Conservation (phyloP, 2,329 filamentous ascomycete genomes). For the Pestalotiopsis sp. region DNA sequence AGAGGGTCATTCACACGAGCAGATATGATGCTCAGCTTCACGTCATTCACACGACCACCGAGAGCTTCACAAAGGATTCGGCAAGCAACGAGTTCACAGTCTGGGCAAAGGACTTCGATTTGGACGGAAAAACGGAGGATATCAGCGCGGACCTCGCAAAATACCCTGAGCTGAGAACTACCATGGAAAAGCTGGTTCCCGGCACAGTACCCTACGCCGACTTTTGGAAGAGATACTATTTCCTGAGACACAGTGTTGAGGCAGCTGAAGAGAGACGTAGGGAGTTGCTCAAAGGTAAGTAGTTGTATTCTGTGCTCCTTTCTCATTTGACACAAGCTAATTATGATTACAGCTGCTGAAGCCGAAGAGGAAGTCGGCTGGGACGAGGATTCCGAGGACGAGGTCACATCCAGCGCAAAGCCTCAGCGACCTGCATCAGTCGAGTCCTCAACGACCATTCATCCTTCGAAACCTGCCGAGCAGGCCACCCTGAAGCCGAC, state of each 20-base stretch:
- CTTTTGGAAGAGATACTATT: slow-evolving; percentile 97
- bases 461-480: slow-evolving; percentile 44
- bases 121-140: slow-evolving; percentile 80
- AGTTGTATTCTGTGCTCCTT: slow-evolving; percentile 4
- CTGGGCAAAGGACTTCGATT: slow-evolving; percentile 76
- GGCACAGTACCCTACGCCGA: slow-evolving; percentile 84
- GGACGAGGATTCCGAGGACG: slow-evolving; percentile 71
- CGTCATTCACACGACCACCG: slow-evolving; percentile 83
- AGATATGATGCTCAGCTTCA: slow-evolving; percentile 95
- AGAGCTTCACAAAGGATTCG: slow-evolving; percentile 84
- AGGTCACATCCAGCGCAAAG: slow-evolving; percentile 41
- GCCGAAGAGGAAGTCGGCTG: slow-evolving; percentile 72
- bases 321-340: slow-evolving; percentile 36
- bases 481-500: slow-evolving; percentile 58
- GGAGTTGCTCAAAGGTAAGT: slow-evolving; percentile 86
- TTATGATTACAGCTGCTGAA: slow-evolving; percentile 55
- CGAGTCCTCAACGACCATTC: slow-evolving; percentile 62
- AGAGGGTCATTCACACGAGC: slow-evolving; percentile 91
- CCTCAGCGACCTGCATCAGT: slow-evolving; percentile 45
- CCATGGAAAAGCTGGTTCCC: slow-evolving; percentile 97
- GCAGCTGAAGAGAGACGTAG: slow-evolving; percentile 86
- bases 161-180: slow-evolving; percentile 80
- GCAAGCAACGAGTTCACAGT: slow-evolving; percentile 71
- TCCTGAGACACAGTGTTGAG: slow-evolving; percentile 88
- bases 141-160: slow-evolving; percentile 82